Evolutionary conservation across 495 filamentous ascomycete species (phyloP), one percentile per base, ranked within the genome.

Genomic region (Penicillium taxi): DNA sequence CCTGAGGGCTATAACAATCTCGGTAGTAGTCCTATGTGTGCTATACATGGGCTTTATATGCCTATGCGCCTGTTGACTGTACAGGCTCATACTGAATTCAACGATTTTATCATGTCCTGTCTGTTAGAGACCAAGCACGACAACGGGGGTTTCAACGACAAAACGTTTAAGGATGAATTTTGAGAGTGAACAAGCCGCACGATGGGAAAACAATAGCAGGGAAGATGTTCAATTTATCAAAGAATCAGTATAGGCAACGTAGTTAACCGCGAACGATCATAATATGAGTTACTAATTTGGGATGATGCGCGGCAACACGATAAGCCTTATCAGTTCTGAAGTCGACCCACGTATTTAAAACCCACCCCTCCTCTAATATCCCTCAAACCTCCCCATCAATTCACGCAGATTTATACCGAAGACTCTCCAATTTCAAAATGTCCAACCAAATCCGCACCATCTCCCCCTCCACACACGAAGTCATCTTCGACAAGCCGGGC

Each of bases 71-170:
- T 82, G 24, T 75, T 94, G 19, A 79, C 81, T 2, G 75, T 94
- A 4, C 88, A 96, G 56, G 88, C 85, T 1, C 89, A 96, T 50
- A 89, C 88, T 8, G 89, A 96, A 56, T 94, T 87, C 55, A 83
- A 72, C 11, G 69, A 69, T 29, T 75, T 77, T 21, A 86, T 94
- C 40, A 75, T 86, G 51, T 61, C 56, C 9, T 73, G 80, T 51
- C 42, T 96, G 9, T 55, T 91, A 24, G 57, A 74, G 24, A 41
- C 60, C 25, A 62, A 88, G 19, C 75, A 82, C 44, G 57, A 58
- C 13, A 54, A 53, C 31, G 81, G 78, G 2, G 63, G 90, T 5
- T 81, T 94, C 41, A 48, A 69, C 34, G 77, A 84, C 32, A 74
- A 69, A 9, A 25, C 76, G 14, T 86, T 66, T 39, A 71, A 20